Evolutionary conservation across 495 filamentous ascomycete species (phyloP), one percentile per base, ranked within the genome.

Genomic region (Rusavskia elegans): DNA sequence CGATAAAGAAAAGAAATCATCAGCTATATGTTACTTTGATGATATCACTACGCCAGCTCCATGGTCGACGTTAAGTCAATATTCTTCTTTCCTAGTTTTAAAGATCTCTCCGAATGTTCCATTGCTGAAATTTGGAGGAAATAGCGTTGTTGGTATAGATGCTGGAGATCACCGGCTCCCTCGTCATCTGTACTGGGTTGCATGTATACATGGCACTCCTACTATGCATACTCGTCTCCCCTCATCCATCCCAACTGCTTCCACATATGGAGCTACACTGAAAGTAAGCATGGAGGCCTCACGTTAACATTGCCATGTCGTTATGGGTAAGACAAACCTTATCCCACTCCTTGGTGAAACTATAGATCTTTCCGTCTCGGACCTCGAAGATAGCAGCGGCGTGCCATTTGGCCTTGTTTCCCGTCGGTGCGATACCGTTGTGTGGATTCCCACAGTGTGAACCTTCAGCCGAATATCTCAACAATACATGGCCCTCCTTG

Each of bases 321-420:
- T 30, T 30, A 4, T 8, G 29, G 29, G 3, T 8, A 3, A 30
- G 29, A 30, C 29, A 3, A 4, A 30, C 29, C 50, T 66, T 61
- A 57, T 67, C 64, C 64, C 64, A 67, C 23, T 66, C 64, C 38
- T 66, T 67, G 6, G 57, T 67, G 37, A 64, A 67, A 27, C 58
- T 59, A 27, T 61, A 48, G 13, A 67, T 49, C 52, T 66, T 67
- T n/a, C 62, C 64, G 44, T 63, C 62, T 46, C 55, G 53, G 5
- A 64, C 59, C 51, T 67, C 63, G 52, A 67, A 65, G 14, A 67
- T 67, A 14, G 61, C 64, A 35, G 64, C 56, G 17, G 64, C 64
- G 14, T 51, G 52, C 64, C 64, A 67, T 5, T 54, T 55, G 23
- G 64, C 64, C 45, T 64, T 59, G 19, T 57, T 59, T 3, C 62